These are phyloP conservation scores for Apiospora arundinis DNA, from an alignment of 2,329 filamentous ascomycete species.

Conservation along the genomic window DNA sequence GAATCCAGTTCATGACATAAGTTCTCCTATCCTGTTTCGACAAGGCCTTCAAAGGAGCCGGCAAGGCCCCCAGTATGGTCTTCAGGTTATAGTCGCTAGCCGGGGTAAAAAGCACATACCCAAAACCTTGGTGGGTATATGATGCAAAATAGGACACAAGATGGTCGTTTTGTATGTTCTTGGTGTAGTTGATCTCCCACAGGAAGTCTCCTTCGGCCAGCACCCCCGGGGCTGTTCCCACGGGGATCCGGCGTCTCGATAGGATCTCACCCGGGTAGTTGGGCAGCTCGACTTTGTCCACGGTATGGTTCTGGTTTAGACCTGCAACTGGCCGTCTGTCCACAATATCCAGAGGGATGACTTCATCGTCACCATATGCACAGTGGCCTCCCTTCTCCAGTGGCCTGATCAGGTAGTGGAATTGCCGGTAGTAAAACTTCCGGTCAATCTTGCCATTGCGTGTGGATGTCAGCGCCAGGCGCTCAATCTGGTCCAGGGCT, in stretches of 20 bases:
- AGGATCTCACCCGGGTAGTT: constrained; percentile 64
- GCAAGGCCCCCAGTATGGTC: constrained; percentile 69
- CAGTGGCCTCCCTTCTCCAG: constrained; percentile 66
- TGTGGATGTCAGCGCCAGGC: constrained; percentile 64
- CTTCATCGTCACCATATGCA: constrained; percentile 69
- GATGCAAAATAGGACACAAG: constrained; percentile 75
- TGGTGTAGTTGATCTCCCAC: constrained; percentile 64
- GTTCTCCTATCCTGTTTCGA: constrained; percentile 64
- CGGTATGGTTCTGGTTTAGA: constrained; percentile 44
- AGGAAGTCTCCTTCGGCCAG: constrained; percentile 62
- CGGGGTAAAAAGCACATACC: constrained; percentile 72
- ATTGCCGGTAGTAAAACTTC: constrained; percentile 75
- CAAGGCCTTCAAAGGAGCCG: constrained; percentile 66
- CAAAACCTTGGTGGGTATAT: constrained; percentile 68
- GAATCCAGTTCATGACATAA: constrained; percentile 75
- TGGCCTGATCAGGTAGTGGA: constrained; percentile 71
- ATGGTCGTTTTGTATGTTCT: constrained; percentile 68
- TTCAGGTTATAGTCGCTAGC: constrained; percentile 71
- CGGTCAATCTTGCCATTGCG: constrained; percentile 69
- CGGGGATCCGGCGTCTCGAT: constrained; percentile 61
- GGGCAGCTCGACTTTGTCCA: constrained; percentile 69
- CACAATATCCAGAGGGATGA: constrained; percentile 72
- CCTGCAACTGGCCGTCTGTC: constrained; percentile 57
- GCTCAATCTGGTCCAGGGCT: constrained; percentile 67
- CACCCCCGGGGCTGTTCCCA: constrained; percentile 53